Percentiles rank a stretch among this genome's conserved stretches.
These are phyloP conservation scores for Cucurbita argyrosperma DNA, from an alignment of 306 rosid genomes.

Conservation along the genomic window DNA sequence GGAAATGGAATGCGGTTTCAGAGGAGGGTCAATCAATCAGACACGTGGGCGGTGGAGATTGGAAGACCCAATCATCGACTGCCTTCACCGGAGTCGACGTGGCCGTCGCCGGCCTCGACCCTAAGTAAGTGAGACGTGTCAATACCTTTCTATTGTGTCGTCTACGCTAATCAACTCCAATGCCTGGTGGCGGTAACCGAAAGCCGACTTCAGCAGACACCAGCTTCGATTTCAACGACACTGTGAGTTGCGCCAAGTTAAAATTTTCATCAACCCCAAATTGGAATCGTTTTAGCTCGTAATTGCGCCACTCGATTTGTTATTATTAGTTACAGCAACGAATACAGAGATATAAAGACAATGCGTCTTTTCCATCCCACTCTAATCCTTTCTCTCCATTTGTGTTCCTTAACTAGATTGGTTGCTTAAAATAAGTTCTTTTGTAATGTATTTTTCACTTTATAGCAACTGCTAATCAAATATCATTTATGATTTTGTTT, in stretches of 20 bases:
- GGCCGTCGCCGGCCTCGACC: not conserved
- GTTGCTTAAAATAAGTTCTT: not conserved
- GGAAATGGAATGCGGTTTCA: not conserved
- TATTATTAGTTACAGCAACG: not conserved
- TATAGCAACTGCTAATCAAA: not conserved
- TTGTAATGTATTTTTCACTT: not conserved
- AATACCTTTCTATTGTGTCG: not conserved
- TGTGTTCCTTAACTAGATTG: too few species aligned
- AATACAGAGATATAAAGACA: not conserved
- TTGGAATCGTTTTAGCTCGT: not conserved
- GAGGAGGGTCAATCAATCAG: not conserved
- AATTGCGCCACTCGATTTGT: not conserved
- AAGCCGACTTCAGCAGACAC: not conserved
- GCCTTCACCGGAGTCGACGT: not conserved
- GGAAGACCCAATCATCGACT: not conserved
- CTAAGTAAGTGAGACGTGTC: not conserved
- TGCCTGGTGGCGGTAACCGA: not conserved
- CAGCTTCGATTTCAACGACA: not conserved
- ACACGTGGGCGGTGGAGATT: not conserved
- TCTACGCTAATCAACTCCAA: not conserved
- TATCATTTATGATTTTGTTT: not conserved
- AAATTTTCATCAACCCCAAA: not conserved
- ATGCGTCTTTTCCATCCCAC: too few species aligned
- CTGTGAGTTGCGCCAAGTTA: not conserved
- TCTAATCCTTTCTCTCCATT: too few species aligned